Evolutionary conservation across 495 filamentous ascomycete species (phyloP).

Genomic region (Penicillium alfredii): DNA sequence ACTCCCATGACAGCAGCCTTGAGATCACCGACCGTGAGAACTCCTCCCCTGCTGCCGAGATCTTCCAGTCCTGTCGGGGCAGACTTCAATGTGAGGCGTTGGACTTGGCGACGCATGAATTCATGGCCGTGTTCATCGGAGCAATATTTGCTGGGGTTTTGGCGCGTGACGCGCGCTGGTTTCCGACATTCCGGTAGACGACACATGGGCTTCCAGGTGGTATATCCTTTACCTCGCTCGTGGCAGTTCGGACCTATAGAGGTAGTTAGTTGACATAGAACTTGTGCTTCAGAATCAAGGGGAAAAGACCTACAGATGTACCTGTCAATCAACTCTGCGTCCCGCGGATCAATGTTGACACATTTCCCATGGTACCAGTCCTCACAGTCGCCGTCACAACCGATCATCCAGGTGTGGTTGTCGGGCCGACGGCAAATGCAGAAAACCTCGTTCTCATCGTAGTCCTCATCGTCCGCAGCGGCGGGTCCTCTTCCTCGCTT

Average conservation of each 20-base stretch:
- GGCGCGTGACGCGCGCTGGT: constrained; percentile 48
- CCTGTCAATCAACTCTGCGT: constrained; percentile 60
- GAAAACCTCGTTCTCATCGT: constrained; percentile 49
- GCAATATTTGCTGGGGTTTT: constrained; percentile 61
- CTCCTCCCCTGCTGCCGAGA: constrained; percentile 50
- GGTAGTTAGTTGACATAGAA: too few relatives aligned
- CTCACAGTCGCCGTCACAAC: constrained; percentile 64
- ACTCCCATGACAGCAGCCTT: constrained; percentile 47
- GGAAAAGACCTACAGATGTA: constrained; percentile 54
- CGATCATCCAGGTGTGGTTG: constrained; percentile 73
- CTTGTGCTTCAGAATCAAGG: background rate
- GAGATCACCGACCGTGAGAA: constrained; percentile 52
- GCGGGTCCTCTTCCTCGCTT: constrained; percentile 14
- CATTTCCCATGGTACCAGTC: constrained; percentile 73
- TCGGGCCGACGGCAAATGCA: constrained; percentile 68
- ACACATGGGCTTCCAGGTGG: constrained; percentile 68
- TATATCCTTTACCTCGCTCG: constrained; percentile 45
- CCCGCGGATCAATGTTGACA: constrained; percentile 54
- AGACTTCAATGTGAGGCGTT: constrained; percentile 21
- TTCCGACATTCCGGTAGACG: constrained; percentile 53
- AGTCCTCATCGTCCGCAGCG: constrained; percentile 35
- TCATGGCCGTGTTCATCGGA: constrained; percentile 56
- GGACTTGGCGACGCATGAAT: constrained; percentile 47
- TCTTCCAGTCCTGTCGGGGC: constrained; percentile 31
- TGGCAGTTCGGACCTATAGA: constrained; percentile 56